Base-by-base conservation (phyloP, 2,329 filamentous ascomycete genomes). In the Fusarium euwallaceae region DNA sequence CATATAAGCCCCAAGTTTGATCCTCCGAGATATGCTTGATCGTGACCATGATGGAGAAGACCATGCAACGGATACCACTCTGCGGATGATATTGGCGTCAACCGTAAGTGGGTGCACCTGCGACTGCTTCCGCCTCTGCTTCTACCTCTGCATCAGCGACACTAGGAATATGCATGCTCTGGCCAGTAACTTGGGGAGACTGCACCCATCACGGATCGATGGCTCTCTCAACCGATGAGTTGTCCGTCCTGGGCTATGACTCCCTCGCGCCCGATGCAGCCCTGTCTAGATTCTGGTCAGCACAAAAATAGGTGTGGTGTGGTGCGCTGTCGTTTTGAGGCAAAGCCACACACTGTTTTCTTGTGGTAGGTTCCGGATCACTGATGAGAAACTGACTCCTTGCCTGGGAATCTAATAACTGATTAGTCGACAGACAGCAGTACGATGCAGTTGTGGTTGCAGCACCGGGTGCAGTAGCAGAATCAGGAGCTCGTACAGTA, bases 71-170 rank as follows among this genome's bases (percentile, higher is more conserved):
- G 64, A 63, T 72, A 61, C 64, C 69, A 69, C 68, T 61, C 64
- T 74, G 45, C 69, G 71, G 60, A 75, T 67, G 56, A 70, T 72
- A 48, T 66, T 62, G 51, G 43, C 53, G 60, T 64, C 67, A 51
- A 61, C 48, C 60, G 61, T 61, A 29, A 37, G 53, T 75, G 65
- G 65, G 53, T 59, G 71, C 56, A 72, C 51, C 59, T 74, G 68
- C 72, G 34, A 69, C 43, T 66, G 62, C 34, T 51, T 51, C 45
- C 45, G 16, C 60, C 14, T 43, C 29, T 12, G 53, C 53, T 60
- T 72, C 58, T 70, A 59, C 59, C 48, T 68, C 71, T 62, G 34
- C 51, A 74, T 69, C 61, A 63, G 67, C 61, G 51, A 53, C 53
- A 55, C 59, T 55, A 51, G 69, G 59, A 69, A 55, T 37, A 41